Conservation (phyloP, 2,329 filamentous ascomycete genomes). For the Neurospora sp. region DNA sequence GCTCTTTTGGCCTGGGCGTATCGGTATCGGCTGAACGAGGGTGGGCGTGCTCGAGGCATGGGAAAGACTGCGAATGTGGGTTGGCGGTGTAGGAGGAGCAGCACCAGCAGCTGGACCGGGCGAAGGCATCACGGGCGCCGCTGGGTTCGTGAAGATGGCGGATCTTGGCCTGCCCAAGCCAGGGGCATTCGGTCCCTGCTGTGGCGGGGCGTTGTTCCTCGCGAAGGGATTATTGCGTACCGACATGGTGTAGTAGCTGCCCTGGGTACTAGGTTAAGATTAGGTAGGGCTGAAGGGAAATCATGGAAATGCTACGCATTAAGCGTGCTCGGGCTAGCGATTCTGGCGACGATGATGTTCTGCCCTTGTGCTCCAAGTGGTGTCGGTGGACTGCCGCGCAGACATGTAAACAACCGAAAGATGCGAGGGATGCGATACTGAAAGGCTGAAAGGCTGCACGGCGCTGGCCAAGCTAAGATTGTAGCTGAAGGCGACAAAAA, state of each 20-base stretch:
- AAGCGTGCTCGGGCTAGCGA: not conserved
- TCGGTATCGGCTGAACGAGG: constrained; percentile 24
- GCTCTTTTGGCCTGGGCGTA: constrained; percentile 36
- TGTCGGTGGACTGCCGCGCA: not conserved
- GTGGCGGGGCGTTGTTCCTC: constrained; percentile 53
- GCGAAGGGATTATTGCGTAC: constrained; percentile 74
- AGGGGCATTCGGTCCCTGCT: constrained; percentile 43
- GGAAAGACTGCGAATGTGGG: constrained; percentile 63
- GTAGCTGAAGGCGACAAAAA: not conserved
- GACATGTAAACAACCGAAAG: not conserved
- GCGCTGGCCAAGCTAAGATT: not conserved
- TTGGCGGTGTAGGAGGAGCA: constrained; percentile 18
- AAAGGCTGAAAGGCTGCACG: not conserved
- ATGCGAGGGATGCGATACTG: not conserved
- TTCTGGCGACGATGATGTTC: not conserved
- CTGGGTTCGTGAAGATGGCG: constrained; percentile 53
- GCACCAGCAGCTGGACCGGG: constrained; percentile 12
- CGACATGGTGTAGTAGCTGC: constrained; percentile 39
- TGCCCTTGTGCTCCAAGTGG: not conserved
- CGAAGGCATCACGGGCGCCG: constrained; percentile 32
- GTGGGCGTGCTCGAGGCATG: constrained; percentile 40
- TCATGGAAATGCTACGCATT: constrained; percentile 11
- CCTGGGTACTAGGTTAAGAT: not conserved
- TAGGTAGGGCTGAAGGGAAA: constrained; percentile 2
- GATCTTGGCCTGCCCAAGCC: constrained; percentile 62